A percentile compares a stretch with the other conserved stretches of the same genome.
Conservation (phyloP, 2,329 filamentous ascomycete genomes). For the Fusarium hostae region DNA sequence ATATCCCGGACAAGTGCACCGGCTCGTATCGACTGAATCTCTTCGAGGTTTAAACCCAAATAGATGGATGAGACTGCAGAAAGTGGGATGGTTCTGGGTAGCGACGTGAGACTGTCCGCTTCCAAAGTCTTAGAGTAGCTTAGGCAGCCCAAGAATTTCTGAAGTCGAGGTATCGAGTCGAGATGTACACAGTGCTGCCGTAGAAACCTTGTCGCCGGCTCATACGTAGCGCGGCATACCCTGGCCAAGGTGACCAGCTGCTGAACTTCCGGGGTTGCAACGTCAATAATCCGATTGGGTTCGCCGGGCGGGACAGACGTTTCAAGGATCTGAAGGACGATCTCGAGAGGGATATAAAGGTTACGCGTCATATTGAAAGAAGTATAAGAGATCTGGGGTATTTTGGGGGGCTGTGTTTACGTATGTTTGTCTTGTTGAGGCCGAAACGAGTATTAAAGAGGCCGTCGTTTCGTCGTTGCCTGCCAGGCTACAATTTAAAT, state of each 20-base stretch:
- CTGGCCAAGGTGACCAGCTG: slow-evolving; percentile 19
- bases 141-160: slow-evolving; percentile 4
- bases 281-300: slow-evolving; percentile 10
- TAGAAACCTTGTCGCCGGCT: slow-evolving; percentile 5
- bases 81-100: slow-evolving; percentile 1
- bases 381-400: too few relatives aligned
- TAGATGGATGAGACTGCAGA: slow-evolving; percentile 19
- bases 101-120: not conserved
- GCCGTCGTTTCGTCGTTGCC: slow-evolving; percentile 7
- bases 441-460: not conserved
- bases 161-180: slow-evolving; percentile 1
- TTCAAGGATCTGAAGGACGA: slow-evolving; percentile 27
- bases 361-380: not conserved
- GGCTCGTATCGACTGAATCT: not conserved
- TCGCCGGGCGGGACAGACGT: slow-evolving; percentile 3
- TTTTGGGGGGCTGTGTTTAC: not conserved
- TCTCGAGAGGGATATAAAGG: slow-evolving; percentile 22
- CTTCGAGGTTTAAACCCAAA: slow-evolving; percentile 5
- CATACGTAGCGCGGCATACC: slow-evolving; percentile 30
- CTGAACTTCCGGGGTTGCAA: slow-evolving; percentile 14
- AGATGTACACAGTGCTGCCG: slow-evolving; percentile 26
- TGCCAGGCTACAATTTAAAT: slow-evolving; percentile 13
- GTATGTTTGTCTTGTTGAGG: not conserved
- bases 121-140: not conserved
- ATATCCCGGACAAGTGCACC: slow-evolving; percentile 3